A percentile compares a stretch with the other conserved stretches of the same genome.
Conservation (phyloP, 2,329 filamentous ascomycete genomes). For the Apiospora sp. region DNA sequence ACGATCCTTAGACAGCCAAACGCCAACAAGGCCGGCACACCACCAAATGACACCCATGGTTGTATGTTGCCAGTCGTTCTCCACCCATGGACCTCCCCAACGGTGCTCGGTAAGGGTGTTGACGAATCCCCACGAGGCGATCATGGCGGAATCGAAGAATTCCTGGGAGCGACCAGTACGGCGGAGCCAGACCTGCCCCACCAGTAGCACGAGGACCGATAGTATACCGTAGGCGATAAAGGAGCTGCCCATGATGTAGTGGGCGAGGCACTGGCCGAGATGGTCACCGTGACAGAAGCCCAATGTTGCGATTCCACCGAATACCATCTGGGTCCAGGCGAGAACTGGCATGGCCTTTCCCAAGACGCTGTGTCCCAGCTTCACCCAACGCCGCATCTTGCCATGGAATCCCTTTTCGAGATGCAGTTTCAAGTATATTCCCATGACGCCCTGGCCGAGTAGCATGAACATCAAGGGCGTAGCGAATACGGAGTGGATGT, state of each 20-base stretch:
- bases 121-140: conserved; percentile 94
- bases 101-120: conserved; percentile 98
- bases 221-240: conserved; percentile 95
- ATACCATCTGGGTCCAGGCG: conserved; percentile 93
- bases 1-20: conserved; percentile 88
- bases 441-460: conserved; percentile 77
- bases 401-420: conserved; percentile 85
- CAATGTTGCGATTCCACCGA: conserved; percentile 90
- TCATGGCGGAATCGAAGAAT: conserved; percentile 92
- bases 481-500: conserved; percentile 84
- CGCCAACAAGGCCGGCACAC: conserved; percentile 87
- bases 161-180: conserved; percentile 89
- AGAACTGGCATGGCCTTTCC: conserved; percentile 89
- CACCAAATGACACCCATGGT: conserved; percentile 99
- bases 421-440: conserved; percentile 88
- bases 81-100: conserved; percentile 89
- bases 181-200: conserved; percentile 87
- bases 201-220: conserved; percentile 84
- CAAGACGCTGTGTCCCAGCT: conserved; percentile 78
- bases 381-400: conserved; percentile 75
- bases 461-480: conserved; percentile 83
- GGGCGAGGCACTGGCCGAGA: conserved; percentile 88
- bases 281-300: conserved; percentile 95
- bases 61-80: conserved; percentile 96
- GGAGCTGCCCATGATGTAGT: conserved; percentile 98